Base-by-base conservation (phyloP, 2,329 filamentous ascomycete species). In the Ophiostoma novo-ulmi region DNA sequence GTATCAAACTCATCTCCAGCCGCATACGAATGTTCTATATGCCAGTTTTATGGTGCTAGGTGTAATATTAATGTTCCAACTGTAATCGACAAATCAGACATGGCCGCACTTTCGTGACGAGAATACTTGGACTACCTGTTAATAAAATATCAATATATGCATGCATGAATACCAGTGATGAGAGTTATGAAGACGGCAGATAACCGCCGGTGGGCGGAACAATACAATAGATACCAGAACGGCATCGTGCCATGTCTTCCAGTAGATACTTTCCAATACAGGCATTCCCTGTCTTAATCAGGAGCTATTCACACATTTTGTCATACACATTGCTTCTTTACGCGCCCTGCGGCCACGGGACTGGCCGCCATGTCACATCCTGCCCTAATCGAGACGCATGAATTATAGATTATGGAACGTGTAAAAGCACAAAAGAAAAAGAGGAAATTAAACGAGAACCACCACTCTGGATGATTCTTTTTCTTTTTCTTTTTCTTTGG, bases 261-360 rank as follows among this genome's bases (percentile, higher is more conserved):
- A 26, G n/a, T 26, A 22, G 22, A n/a, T 13, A 17, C 22, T 2
- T 58, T 22, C 52, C 52, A 36, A 36, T 36, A 6, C 61, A 64
- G 61, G 61, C 61, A 64, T 64, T 39, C 36, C 63, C 63, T 65
- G 63, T 65, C 20, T 64, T 36, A n/a, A 4, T 38, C 35, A 14
- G 36, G 63, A 22, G 63, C 35, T 39, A 39, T 11, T 64, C 13
- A n/a, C 20, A 39, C 35, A n/a, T n/a, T 17, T 63, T 26, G 61
- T 14, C 58, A 31, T 64, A 8, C 35, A 64, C 39, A 39, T 66
- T 67, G 65, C 65, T 67, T 67, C 65, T 67, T 48, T 67, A 67
- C 65, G 65, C 65, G 65, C 65, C 65, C 39, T 65, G 63, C 38
- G 63, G 65, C 65, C 36, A 22, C 64, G 26, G 13, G 13, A 14